phyloP scores from a whole-genome alignment of 495 filamentous ascomycete species.

The Aspergillus affinis region DNA sequence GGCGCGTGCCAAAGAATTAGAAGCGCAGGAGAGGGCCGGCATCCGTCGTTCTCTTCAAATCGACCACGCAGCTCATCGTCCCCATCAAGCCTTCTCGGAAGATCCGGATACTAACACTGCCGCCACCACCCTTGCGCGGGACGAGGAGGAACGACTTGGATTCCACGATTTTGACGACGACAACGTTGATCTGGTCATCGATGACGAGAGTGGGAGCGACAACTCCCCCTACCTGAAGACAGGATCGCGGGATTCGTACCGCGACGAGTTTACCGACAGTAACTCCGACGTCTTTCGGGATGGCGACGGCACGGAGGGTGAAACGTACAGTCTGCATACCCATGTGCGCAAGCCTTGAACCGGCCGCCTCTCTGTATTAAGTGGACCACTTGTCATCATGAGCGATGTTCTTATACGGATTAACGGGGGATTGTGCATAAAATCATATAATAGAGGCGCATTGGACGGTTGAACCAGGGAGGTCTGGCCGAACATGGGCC shows the following conservation, averaged over 20 bases:
- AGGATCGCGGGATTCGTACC: conserved; percentile 34
- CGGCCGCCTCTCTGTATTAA: conserved; percentile 4
- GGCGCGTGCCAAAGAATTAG: conserved; percentile 78
- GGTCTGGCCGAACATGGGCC: neutral
- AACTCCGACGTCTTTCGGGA: conserved; percentile 49
- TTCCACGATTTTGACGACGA: conserved; percentile 46
- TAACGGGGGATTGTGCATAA: neutral
- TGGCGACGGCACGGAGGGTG: conserved; percentile 38
- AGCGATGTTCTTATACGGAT: neutral
- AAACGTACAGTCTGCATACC: conserved; percentile 48
- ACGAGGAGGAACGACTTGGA: conserved; percentile 51
- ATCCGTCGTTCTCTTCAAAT: conserved; percentile 40
- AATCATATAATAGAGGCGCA: neutral
- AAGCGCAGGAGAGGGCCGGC: conserved; percentile 69
- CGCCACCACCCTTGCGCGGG: conserved; percentile 43
- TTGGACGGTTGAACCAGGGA: neutral
- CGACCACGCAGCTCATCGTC: conserved; percentile 41
- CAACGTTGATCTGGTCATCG: conserved; percentile 41
- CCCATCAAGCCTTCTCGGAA: conserved; percentile 44
- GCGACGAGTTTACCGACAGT: conserved; percentile 56
- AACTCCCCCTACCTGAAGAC: conserved; percentile 25
- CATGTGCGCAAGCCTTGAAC: conserved; percentile 30
- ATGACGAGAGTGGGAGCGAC: conserved; percentile 39
- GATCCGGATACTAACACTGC: conserved; percentile 45
- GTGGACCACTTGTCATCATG: neutral